phyloP scores from a whole-genome alignment of 257 asterid species.

The Capsicum baccatum region DNA sequence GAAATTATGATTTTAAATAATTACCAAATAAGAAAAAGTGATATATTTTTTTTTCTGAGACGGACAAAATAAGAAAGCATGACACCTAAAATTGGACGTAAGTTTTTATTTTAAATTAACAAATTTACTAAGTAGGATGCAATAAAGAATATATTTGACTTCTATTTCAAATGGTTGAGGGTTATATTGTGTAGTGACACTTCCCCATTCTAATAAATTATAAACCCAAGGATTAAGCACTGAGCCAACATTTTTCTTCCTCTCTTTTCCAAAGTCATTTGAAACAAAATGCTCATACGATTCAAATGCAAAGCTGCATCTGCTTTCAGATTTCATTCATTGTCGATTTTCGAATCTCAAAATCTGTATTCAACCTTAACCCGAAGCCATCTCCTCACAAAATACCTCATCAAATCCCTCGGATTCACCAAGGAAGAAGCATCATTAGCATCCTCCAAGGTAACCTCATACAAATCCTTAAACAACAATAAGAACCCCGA shows the following conservation, averaged over 20 bases:
- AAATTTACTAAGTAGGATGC: too few relatives aligned
- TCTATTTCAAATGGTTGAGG: too few relatives aligned
- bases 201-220: too few relatives aligned
- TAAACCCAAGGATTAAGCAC: too few relatives aligned
- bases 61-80: too few relatives aligned
- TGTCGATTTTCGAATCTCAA: not conserved
- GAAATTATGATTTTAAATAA: too few relatives aligned
- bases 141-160: too few relatives aligned
- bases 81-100: too few relatives aligned
- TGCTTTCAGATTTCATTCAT: not conserved
- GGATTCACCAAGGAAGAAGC: conserved; percentile 32
- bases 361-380: not conserved
- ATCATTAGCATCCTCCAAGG: conserved; percentile 19
- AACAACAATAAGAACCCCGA: conserved; percentile 3
- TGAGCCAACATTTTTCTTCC: not conserved
- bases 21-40: too few relatives aligned
- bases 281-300: not conserved
- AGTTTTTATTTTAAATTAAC: too few relatives aligned
- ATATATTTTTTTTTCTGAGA: too few relatives aligned
- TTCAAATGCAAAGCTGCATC: conserved; percentile 4
- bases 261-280: not conserved
- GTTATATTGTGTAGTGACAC: too few relatives aligned
- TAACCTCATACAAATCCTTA: not conserved
- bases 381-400: not conserved
- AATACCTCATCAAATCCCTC: not conserved